phyloP scores from a whole-genome alignment of 495 filamentous ascomycete genomes.

The Podospora pseudopauciseta region DNA sequence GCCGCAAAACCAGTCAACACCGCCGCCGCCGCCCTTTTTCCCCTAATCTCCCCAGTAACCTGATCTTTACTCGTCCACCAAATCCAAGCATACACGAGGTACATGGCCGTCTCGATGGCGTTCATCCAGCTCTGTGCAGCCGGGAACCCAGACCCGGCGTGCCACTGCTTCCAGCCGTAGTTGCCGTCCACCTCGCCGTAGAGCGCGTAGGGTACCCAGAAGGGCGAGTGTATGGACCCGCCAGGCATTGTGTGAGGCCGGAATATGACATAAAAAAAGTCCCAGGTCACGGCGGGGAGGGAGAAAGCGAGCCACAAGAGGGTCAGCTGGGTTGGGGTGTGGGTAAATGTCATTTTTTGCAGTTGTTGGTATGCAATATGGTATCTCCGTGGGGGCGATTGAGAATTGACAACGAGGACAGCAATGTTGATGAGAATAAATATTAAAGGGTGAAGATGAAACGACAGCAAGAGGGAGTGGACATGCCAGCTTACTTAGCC shows the following conservation, averaged over 20 bases:
- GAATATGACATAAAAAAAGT: slow-evolving; percentile 73
- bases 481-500: no score
- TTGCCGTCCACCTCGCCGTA: slow-evolving; percentile 79
- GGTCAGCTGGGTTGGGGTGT: slow-evolving; percentile 61
- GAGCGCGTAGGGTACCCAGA: slow-evolving; percentile 77
- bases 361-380: neutral
- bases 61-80: slow-evolving; percentile 49
- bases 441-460: no score
- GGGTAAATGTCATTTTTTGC: slow-evolving; percentile 30
- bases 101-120: slow-evolving; percentile 65
- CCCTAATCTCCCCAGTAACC: slow-evolving; percentile 43
- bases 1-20: slow-evolving; percentile 65
- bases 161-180: slow-evolving; percentile 77
- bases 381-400: neutral
- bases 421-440: neutral
- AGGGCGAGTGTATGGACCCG: slow-evolving; percentile 65
- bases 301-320: slow-evolving; percentile 75
- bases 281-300: slow-evolving; percentile 81
- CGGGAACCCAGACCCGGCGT: slow-evolving; percentile 72
- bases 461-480: no score
- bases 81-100: slow-evolving; percentile 64
- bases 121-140: slow-evolving; percentile 74
- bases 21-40: slow-evolving; percentile 58
- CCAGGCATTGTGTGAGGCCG: slow-evolving; percentile 84
- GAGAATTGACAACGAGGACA: no score